phyloP scores from a whole-genome alignment of 345 rosid genomes.

The Populus simonii region DNA sequence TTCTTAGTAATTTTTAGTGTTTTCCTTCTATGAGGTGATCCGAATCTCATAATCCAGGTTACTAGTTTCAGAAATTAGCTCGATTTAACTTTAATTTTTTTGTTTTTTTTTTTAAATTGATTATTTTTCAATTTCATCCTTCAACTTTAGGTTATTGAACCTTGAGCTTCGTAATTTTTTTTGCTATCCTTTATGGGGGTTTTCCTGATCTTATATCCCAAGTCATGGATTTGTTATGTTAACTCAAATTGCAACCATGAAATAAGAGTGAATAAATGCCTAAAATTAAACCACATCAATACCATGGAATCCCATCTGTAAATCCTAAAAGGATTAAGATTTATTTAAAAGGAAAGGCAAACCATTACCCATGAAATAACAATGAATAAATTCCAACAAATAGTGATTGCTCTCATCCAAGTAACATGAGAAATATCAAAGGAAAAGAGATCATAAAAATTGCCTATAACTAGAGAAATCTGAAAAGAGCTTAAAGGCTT shows the following conservation, averaged over 20 bases:
- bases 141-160: no score
- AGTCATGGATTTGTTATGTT: fast-evolving
- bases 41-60: fast-evolving
- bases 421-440: background rate
- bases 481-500: background rate
- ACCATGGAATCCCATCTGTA: background rate
- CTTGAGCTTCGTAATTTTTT: no score
- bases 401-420: background rate
- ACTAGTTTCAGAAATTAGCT: no score
- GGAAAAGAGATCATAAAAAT: background rate
- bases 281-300: background rate
- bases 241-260: conserved; percentile 26
- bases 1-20: no score
- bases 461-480: background rate
- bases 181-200: fast-evolving
- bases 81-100: no score
- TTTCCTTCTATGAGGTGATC: no score
- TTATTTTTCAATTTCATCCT: no score
- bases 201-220: no score
- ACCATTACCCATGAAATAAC: background rate
- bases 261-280: background rate
- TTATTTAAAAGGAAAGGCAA: background rate
- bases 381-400: background rate
- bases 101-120: no score
- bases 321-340: background rate